These are phyloP conservation scores for Vachellia collinsii DNA, from an alignment of 306 rosid genomes.

Conservation along the genomic window DNA sequence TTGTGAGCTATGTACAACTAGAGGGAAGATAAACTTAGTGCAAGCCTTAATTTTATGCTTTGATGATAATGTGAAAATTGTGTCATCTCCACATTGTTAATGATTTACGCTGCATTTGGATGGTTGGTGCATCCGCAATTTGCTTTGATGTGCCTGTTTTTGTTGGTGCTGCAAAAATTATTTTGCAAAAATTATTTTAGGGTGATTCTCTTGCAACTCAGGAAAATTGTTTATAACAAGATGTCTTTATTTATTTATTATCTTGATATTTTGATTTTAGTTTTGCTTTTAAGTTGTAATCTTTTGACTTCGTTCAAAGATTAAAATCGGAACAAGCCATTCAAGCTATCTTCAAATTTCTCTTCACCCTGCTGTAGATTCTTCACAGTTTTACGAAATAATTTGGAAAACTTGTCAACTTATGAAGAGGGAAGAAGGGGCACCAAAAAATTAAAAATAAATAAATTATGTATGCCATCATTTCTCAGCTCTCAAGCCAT, in stretches of 20 bases:
- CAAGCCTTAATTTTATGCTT: constrained; percentile 18
- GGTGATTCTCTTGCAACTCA: not conserved
- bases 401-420: too few species aligned
- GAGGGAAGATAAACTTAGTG: constrained; percentile 35
- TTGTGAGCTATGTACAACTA: constrained; percentile 19
- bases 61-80: constrained; percentile 34
- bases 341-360: not conserved
- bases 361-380: not conserved
- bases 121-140: not conserved
- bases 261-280: not conserved
- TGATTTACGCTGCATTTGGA: not conserved
- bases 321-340: not conserved
- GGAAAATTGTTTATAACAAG: not conserved
- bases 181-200: not conserved
- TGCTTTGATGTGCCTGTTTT: not conserved
- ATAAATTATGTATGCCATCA: too few species aligned
- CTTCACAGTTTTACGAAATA: too few species aligned
- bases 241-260: not conserved
- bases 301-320: not conserved
- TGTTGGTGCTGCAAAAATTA: not conserved
- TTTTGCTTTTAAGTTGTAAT: not conserved
- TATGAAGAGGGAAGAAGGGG: too few species aligned
- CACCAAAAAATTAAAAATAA: too few species aligned
- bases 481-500: too few species aligned
- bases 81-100: constrained; percentile 6